Evolutionary conservation across 2,329 filamentous ascomycete species (phyloP).

Genomic region (Cercospora sp.): DNA sequence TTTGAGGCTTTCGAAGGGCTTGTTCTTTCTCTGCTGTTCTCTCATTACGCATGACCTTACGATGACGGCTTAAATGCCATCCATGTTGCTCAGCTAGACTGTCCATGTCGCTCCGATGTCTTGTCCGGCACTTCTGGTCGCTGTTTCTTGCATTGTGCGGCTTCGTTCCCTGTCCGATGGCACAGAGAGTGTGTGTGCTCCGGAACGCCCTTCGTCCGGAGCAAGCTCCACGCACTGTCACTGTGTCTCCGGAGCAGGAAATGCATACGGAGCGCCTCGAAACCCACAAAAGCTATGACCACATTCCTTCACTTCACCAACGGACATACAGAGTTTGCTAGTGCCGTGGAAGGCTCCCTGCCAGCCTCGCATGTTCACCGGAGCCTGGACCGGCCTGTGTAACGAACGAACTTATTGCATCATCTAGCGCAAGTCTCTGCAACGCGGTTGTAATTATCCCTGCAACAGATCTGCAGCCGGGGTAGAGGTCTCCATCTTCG

Average conservation of each 20-base stretch:
- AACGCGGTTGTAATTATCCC: neutral
- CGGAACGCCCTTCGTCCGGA: neutral
- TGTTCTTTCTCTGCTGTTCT: neutral
- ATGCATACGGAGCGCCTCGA: neutral
- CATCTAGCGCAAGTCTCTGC: slow-evolving; percentile 6
- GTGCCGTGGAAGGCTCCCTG: neutral
- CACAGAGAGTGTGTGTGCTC: neutral
- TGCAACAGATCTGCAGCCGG: neutral
- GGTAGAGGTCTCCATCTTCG: neutral
- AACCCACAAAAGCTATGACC: slow-evolving; percentile 7
- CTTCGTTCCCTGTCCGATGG: neutral
- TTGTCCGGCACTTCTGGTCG: neutral
- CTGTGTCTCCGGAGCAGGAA: neutral
- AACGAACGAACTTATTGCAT: slow-evolving; percentile 5
- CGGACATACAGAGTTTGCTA: slow-evolving; percentile 6
- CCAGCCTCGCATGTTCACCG: neutral
- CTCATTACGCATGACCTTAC: neutral
- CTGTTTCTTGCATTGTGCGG: neutral
- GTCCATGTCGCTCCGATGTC: neutral
- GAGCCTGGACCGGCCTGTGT: neutral
- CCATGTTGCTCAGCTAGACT: neutral
- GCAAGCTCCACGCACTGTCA: neutral
- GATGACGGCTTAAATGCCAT: neutral
- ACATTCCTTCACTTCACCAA: neutral
- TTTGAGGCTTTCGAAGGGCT: neutral